Conservation (phyloP, 768 basidiomycete genomes). For the Crepidotus variabilis region DNA sequence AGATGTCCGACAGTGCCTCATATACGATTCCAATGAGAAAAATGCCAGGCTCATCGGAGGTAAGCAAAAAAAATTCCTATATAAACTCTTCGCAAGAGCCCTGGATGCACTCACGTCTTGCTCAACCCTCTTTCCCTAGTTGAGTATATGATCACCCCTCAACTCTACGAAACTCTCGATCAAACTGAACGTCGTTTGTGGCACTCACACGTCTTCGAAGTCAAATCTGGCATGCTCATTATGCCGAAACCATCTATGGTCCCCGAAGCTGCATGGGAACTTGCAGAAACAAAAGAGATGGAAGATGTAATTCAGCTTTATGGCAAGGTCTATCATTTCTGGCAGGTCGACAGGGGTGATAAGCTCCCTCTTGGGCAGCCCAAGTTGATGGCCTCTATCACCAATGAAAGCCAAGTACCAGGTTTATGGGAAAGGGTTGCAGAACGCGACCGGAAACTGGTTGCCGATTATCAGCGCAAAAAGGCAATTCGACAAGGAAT, state of each 20-base stretch:
- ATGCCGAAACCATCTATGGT: conserved; percentile 14
- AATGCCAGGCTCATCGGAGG: conserved; percentile 16
- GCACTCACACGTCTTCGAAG: conserved; percentile 18
- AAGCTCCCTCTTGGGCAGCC: conserved; percentile 10
- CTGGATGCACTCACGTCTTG: not conserved
- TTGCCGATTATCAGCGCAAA: conserved; percentile 8
- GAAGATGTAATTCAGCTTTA: conserved; percentile 13
- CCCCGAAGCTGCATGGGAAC: conserved; percentile 12
- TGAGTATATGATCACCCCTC: conserved; percentile 16
- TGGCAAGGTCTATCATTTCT: conserved; percentile 15
- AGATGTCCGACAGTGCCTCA: conserved; percentile 17
- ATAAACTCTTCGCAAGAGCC: not conserved
- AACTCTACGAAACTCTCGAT: conserved; percentile 13
- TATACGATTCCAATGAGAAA: conserved; percentile 15
- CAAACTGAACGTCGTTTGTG: conserved; percentile 14
- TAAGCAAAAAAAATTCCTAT: not conserved
- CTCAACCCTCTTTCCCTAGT: conserved; percentile 4
- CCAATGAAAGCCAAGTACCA: conserved; percentile 7
- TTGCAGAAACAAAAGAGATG: conserved; percentile 15
- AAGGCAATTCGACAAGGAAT: conserved; percentile 8
- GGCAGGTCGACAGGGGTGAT: conserved; percentile 14
- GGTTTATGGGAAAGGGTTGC: conserved; percentile 8
- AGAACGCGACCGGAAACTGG: conserved; percentile 7
- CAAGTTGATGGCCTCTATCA: conserved; percentile 10
- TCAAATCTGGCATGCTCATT: conserved; percentile 17